Base-by-base conservation (phyloP, 164 flowering plant genomes). In the Stephania cephalantha region DNA sequence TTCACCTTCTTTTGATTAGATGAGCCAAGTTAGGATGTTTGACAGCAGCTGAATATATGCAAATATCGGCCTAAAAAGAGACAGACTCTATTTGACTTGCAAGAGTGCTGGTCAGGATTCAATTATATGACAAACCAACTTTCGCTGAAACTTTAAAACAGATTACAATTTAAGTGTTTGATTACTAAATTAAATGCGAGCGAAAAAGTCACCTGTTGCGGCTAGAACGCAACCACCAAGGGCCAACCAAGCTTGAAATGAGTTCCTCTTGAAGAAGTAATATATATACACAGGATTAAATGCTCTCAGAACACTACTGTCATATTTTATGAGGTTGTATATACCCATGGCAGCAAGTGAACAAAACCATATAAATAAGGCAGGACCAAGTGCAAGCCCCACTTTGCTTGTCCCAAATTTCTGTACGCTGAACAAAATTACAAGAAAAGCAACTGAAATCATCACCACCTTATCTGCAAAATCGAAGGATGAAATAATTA, bases 151-250 rank as follows among this genome's bases (percentile, higher is more conserved):
- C 66, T 58, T 17, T 25, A 61, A 20, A 61, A 61, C 66, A 61
- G 66, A 5, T n/a, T 53, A 53, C 5, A 53, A 13, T 4, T 18
- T 0, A 12, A 13, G 61, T 53, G 18, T 53, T 53, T 53, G 61
- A 53, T 44, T 22, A 30, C 53, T 20, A 17, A 50, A 29, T 13
- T 20, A 71, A 46, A 10, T 50, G 17, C 45, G 11, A 48, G 44
- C 22, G 71, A 58, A n/a, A 31, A 42, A 9, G 44, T 76, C 86
- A 96, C 99, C 99, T 84, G 99, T 94, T 44, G 91, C 98, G 85
- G 94, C 90, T 6, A 96, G 87, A 86, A 96, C 85, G 83, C 99
- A 96, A 71, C 99, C 98, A 31, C 98, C 99, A 77, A 96, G 93
- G 53, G 97, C 80, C 75, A 87, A 79, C 98, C 98, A 96, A 29